Base-by-base conservation (phyloP, 2,329 filamentous ascomycete genomes). In the Ambrosiella xylebori region DNA sequence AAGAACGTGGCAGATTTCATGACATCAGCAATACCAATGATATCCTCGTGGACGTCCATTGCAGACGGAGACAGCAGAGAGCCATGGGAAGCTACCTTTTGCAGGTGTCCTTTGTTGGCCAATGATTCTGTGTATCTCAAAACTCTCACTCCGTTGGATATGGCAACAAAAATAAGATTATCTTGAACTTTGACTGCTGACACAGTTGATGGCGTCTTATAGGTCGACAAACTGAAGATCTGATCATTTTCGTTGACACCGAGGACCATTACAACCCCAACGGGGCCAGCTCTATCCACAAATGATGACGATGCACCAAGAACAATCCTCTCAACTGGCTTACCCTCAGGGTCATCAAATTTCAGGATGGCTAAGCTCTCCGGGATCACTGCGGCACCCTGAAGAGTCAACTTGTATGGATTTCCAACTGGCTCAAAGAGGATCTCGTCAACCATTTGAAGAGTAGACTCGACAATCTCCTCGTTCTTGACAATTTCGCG, bases 1-100 rank as follows among this genome's bases (percentile, higher is more conserved):
- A 96, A 74, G 5, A 97, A 72, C 1, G 85, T 83, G 27, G 95
- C 75, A 1, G 88, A 95, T 71, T 97, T 96, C 86, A 95, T 96
- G 51, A 98, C 73, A 66, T 98, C 93, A 0, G 85, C 86, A 8
- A 97, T 82, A 0, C 86, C 88, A 62, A 98, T 90, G 27, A 80
- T 75, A 63, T 84, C 82, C 0, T 79, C 85, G 1, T 81, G 79
- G 12, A 96, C 78, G 8, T 84, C 81, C 6, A 97, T 68, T 63
- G 91, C 87, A 13, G 95, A 80, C 0, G 93, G 90, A 38, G 87
- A 86, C 0, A 89, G 94, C 1, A 88, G 81, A 1, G 88, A 86
- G 11, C 89, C 81, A 68, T 89, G 95, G 1, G 82, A 80, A 1
- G 87, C 86, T 13, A 85, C 67, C 67, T 86, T 91, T 54, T 77